Evolutionary conservation across 1,284 basidiomycete genomes (phyloP), one percentile per base, ranked within the genome.

Genomic region (Moesziomyces sp.): DNA sequence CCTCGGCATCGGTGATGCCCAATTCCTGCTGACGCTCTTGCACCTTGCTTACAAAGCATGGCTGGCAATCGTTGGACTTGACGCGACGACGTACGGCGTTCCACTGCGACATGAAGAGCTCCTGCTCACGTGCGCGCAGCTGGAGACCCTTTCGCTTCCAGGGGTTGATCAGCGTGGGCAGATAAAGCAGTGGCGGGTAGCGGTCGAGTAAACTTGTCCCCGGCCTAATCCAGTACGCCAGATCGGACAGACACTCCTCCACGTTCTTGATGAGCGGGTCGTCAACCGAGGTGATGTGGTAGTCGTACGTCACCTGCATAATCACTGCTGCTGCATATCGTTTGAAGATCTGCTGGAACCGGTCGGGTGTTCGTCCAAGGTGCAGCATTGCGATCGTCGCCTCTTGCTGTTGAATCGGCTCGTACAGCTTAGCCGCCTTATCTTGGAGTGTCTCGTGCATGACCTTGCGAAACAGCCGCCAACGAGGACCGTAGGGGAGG

Each of bases 31-130:
- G 83, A 21, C 65, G 59, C 47, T 84, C 79, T 24, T 78, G 66
- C 38, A 84, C 72, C 40, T 82, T 76, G 28, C 72, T 67, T 1
- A 76, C 76, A 51, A 85, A 85, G 52, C 80, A 83, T 87, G 73
- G 89, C 89, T 61, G 54, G 67, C 63, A 88, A 86, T 69, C 38
- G 18, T 52, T 57, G 8, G 42, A 11, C 30, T 56, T 45, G 24
- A 75, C 67, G 13, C 74, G 49, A 16, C 19, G 4, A 5, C 59
- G 38, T 3, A 77, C 77, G 7, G 18, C 46, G 3, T 53, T 9
- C 38, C 62, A 71, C 16, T 69, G 57, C 5, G 52, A 52, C 3
- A 63, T 30, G 85, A 88, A 75, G 3, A 78, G 49, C 21, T 46
- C 45, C 28, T 74, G 52, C 44, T 79, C 77, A 38, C 55, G 55